Conservation (phyloP, 352 stramenopile species). For the Pythium plurisporium region DNA sequence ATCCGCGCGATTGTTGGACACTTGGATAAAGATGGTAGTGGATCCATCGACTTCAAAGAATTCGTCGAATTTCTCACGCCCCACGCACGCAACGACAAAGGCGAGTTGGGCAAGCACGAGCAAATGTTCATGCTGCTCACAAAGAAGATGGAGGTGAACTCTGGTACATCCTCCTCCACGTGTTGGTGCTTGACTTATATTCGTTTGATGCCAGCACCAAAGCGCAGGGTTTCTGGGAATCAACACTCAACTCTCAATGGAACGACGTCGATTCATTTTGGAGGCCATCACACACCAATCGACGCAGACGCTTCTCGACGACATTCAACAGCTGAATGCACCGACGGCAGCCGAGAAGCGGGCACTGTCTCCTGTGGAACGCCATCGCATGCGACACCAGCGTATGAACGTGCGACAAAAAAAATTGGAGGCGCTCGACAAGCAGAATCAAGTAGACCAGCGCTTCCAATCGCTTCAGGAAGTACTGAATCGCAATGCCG, state of each 20-base stretch:
- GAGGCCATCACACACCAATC: conserved; percentile 60
- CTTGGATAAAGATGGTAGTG: conserved; percentile 69
- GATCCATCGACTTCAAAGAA: conserved; percentile 73
- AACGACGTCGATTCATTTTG: conserved; percentile 65
- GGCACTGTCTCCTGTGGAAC: not conserved
- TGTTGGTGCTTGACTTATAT: too few relatives aligned
- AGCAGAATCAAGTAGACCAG: conserved; percentile 46
- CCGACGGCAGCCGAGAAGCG: conserved; percentile 21
- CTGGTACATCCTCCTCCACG: too few relatives aligned
- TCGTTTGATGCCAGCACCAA: conserved; percentile 58
- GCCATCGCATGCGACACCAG: conserved; percentile 15
- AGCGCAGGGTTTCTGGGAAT: conserved; percentile 67
- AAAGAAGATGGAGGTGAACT: conserved; percentile 77
- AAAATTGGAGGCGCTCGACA: conserved; percentile 49
- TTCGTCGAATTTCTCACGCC: conserved; percentile 76
- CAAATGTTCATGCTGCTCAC: conserved; percentile 72
- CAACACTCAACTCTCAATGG: conserved; percentile 77
- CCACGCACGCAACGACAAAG: conserved; percentile 37
- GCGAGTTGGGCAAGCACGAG: conserved; percentile 49
- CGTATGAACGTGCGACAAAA: conserved; percentile 30
- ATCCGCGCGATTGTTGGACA: conserved; percentile 53
- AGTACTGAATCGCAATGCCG: conserved; percentile 16
- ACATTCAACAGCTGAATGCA: conserved; percentile 37
- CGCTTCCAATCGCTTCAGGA: conserved; percentile 52
- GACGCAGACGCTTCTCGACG: conserved; percentile 47